Base-by-base conservation (phyloP, 148 eudicot species). In the Drosera capensis region DNA sequence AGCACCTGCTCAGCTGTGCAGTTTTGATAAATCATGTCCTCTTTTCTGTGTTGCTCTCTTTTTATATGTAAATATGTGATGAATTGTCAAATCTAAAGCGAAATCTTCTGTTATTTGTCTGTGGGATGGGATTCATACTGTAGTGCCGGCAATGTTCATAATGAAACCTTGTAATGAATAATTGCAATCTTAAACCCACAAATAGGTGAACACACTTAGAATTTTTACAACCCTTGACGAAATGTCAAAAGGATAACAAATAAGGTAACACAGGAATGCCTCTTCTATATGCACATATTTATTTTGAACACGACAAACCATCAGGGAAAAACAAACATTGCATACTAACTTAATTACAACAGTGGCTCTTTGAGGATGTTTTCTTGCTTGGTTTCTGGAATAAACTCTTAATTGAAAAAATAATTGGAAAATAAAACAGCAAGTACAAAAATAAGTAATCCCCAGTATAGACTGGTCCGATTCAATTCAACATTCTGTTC, bases 301-400 rank as follows among this genome's bases (percentile, higher is more conserved):
- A n/a, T n/a, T n/a, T n/a, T n/a, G n/a, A n/a, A n/a, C n/a, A n/a
- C n/a, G n/a, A n/a, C n/a, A n/a, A n/a, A n/a, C n/a, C n/a, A n/a
- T n/a, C n/a, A n/a, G n/a, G n/a, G n/a, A n/a, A n/a, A n/a, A n/a
- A n/a, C n/a, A n/a, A n/a, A n/a, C n/a, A n/a, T n/a, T n/a, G n/a
- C n/a, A n/a, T n/a, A n/a, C n/a, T n/a, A n/a, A n/a, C n/a, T n/a
- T n/a, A n/a, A 20, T 19, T 46, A 35, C 5, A 37, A 23, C n/a
- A 11, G 38, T 34, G 38, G 11, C 13, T 5, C 14, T 0, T 34
- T 15, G 2, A 9, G 9, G 19, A 12, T 29, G 23, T 59, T 60
- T 28, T 58, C 65, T 25, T 41, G 40, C 8, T 20, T 40, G 23
- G 18, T 23, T 43, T 44, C 59, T 28, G 62, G 54, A 36, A 29